Evolutionary conservation across 1,284 basidiomycete species (phyloP), one percentile per base, ranked within the genome.

Genomic region (Dichomitus squalens): DNA sequence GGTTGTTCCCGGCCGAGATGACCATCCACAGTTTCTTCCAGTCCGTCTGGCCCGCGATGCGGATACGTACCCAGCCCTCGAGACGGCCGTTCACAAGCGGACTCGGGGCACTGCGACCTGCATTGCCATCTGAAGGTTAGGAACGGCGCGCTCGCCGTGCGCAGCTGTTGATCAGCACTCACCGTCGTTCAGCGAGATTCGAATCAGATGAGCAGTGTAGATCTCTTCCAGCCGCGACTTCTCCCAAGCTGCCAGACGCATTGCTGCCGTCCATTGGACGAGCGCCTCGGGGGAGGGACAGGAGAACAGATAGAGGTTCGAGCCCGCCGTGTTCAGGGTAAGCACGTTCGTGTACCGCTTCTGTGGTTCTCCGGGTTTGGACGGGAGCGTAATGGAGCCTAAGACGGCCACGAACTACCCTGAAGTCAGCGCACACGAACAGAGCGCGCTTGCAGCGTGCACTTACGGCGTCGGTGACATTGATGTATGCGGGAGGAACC

Each of bases 221-320:
- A 99, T 95, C 75, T 98, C 96, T 73, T 98, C 95, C 21, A 98
- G 81, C 25, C 96, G 86, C 1, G 93, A 92, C 66, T 97, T 95
- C 74, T 99, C 96, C 95, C 96, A 99, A 50, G 92, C 85, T 7
- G 92, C 87, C 7, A 99, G 82, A 16, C 97, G 88, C 36, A 99
- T 82, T 6, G 95, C 95, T 21, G 93, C 89, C 18, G 93, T 88
- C 96, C 96, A 98, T n/a, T 88, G 87, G 40, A 92, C 79, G 49
- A 96, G 80, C 3, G 90, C 82, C 21, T 79, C 73, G 4, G 87
- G 82, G 14, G 81, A 80, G 1, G 90, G 90, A 67, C 92, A 95
- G 5, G 93, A 92, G 76, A 98, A 97, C 7, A 97, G 76, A 39
- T 96, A 78, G 35, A 96, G 81, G 70, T 98, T 98, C 35, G 90